Conservation (phyloP, 331 rosid genomes). For the Acacia pycnantha region DNA sequence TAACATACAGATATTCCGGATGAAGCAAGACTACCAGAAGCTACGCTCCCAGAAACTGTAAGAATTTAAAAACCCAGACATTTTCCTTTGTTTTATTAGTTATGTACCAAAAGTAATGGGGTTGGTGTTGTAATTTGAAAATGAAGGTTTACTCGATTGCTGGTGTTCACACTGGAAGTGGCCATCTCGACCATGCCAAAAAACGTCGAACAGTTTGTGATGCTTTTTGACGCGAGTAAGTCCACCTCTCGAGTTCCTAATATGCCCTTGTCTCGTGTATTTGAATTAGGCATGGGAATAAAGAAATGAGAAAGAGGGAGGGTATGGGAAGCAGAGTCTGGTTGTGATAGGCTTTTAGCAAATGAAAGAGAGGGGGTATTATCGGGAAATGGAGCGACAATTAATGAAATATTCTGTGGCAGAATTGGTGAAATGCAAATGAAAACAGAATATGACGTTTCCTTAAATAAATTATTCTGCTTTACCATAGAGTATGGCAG, state of each 20-base stretch:
- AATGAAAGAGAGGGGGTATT: slow-evolving; percentile 14
- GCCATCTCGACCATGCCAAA: slow-evolving; percentile 87
- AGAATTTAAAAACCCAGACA: slow-evolving; percentile 34
- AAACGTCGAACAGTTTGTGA: slow-evolving; percentile 74
- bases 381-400: slow-evolving; percentile 46
- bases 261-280: neutral
- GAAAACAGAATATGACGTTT: slow-evolving; percentile 25
- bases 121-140: neutral
- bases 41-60: slow-evolving; percentile 90
- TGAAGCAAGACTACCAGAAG: slow-evolving; percentile 90
- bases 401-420: slow-evolving; percentile 9
- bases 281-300: neutral
- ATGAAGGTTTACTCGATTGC: slow-evolving; percentile 77
- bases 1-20: slow-evolving; percentile 67
- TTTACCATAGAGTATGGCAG: neutral
- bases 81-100: neutral
- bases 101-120: neutral
- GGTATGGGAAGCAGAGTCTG: neutral
- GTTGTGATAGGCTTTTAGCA: neutral
- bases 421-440: slow-evolving; percentile 30
- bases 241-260: neutral
- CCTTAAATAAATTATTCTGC: slow-evolving; percentile 37
- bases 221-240: slow-evolving; percentile 97
- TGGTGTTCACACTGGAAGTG: slow-evolving; percentile 94
- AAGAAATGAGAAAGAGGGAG: neutral